Percentiles rank a stretch among this genome's conserved stretches.
Evolutionary conservation across 2,329 filamentous ascomycete genomes (phyloP).

Genomic region (Colletotrichum eremochloae): DNA sequence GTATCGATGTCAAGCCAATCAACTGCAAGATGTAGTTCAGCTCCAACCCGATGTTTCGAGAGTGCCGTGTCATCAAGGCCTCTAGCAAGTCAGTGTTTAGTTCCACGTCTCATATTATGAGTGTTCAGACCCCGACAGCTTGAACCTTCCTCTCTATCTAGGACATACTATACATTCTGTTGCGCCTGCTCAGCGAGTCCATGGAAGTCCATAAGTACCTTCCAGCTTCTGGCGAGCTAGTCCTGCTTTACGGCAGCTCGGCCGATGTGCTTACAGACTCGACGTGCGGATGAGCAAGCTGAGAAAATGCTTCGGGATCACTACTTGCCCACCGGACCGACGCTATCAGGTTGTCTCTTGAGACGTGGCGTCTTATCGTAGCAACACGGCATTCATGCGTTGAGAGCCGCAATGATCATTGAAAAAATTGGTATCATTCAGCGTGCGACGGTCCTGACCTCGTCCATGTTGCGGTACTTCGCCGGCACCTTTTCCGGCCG

Average conservation of each 20-base stretch:
- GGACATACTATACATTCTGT: background rate
- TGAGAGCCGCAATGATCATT: background rate
- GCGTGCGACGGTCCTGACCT: background rate
- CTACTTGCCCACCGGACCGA: background rate
- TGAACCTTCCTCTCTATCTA: background rate
- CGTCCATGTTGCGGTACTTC: background rate
- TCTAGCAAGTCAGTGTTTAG: background rate
- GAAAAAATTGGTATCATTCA: constrained; percentile 21
- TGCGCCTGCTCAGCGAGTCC: background rate
- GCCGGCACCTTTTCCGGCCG: background rate
- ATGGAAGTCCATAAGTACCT: background rate
- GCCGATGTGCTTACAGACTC: background rate
- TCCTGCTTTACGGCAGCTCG: background rate
- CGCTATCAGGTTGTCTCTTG: background rate
- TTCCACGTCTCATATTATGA: background rate
- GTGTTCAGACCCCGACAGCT: background rate
- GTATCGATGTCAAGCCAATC: background rate
- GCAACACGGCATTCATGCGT: background rate
- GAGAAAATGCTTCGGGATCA: background rate
- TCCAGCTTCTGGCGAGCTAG: background rate
- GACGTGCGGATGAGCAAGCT: background rate
- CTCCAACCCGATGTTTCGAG: background rate
- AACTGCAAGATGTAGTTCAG: background rate
- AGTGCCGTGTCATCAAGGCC: background rate
- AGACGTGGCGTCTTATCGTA: too few relatives aligned